These are phyloP conservation scores for Aspergillus egyptiacus DNA, from an alignment of 495 filamentous ascomycete species.

Conservation along the genomic window DNA sequence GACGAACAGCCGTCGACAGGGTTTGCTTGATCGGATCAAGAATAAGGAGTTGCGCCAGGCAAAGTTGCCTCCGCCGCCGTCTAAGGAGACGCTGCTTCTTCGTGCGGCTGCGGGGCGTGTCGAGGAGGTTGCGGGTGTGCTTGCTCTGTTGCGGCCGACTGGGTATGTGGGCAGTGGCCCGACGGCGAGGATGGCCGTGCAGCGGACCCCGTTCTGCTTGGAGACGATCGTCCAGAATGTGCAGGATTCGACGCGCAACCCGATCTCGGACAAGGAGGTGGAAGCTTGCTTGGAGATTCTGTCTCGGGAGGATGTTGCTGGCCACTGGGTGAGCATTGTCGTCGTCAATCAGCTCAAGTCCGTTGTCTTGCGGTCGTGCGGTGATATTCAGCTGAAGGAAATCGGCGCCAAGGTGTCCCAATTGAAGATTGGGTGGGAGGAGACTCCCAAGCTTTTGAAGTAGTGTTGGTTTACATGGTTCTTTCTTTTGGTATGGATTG, in stretches of 20 bases:
- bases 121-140: constrained; percentile 38
- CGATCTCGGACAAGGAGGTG: constrained; percentile 37
- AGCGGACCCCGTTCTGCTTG: constrained; percentile 38
- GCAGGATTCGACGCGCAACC: constrained; percentile 36
- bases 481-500: constrained; percentile 12
- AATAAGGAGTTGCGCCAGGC: constrained; percentile 40
- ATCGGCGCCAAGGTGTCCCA: constrained; percentile 32
- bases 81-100: constrained; percentile 36
- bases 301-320: constrained; percentile 35
- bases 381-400: constrained; percentile 35
- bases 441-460: constrained; percentile 6
- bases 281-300: constrained; percentile 41
- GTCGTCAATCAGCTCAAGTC: constrained; percentile 37
- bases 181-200: constrained; percentile 28
- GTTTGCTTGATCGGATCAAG: constrained; percentile 42
- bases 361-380: constrained; percentile 41
- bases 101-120: constrained; percentile 35
- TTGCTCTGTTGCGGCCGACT: constrained; percentile 35
- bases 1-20: constrained; percentile 32
- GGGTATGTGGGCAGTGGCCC: constrained; percentile 31
- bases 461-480: background rate
- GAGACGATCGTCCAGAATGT: constrained; percentile 36
- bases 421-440: constrained; percentile 31
- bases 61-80: constrained; percentile 39
- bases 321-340: constrained; percentile 41